Percentiles rank a stretch among this genome's conserved stretches.
Evolutionary conservation across 192 early-diverging fungal species (phyloP).

Genomic region (Backusella westeae): DNA sequence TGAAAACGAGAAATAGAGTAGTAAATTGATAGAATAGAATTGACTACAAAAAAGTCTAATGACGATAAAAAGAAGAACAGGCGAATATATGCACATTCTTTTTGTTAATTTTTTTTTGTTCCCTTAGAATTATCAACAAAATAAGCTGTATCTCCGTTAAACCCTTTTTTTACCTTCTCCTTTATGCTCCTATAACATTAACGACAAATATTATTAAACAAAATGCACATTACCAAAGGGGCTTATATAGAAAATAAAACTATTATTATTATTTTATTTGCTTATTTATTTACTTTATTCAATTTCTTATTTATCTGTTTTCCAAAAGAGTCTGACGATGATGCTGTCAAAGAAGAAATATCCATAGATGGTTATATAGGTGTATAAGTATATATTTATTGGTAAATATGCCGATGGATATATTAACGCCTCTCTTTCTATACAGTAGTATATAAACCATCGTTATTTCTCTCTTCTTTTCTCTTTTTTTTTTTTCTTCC

Average conservation of each 20-base stretch:
- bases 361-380: neutral
- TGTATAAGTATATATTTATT: neutral
- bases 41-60: constrained; percentile 8
- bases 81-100: neutral
- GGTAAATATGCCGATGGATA: neutral
- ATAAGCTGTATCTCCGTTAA: neutral
- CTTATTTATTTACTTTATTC: neutral
- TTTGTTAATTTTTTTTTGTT: neutral
- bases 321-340: constrained; percentile 3
- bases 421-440: neutral
- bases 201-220: neutral
- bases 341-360: constrained; percentile 3
- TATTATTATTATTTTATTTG: neutral
- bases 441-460: neutral
- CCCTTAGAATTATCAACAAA: neutral
- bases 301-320: constrained; percentile 3
- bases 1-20: neutral
- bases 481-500: neutral
- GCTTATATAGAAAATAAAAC: constrained; percentile 9
- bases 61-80: neutral
- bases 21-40: neutral
- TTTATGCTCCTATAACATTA: neutral
- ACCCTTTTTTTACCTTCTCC: neutral
- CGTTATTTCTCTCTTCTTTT: neutral
- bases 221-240: constrained; percentile 6